Conservation (phyloP, 2,329 filamentous ascomycete species). For the Salinomyces thailandicus region DNA sequence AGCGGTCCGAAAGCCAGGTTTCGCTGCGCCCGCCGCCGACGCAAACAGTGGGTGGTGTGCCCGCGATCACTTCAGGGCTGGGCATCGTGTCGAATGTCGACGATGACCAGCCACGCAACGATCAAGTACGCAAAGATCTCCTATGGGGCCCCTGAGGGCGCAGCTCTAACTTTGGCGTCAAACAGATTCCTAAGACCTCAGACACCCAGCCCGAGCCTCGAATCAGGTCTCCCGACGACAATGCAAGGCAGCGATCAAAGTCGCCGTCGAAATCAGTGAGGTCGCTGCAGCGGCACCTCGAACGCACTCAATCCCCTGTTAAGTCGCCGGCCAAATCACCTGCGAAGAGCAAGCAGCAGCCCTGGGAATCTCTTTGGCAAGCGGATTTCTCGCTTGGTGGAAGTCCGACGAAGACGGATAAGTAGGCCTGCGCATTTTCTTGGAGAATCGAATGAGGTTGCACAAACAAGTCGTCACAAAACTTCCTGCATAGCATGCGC, state of each 20-base stretch:
- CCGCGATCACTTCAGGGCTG: slow-evolving; percentile 6
- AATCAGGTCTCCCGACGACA: no score
- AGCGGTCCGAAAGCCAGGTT: slow-evolving; percentile 23
- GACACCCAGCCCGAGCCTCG: no score
- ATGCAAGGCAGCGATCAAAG: slow-evolving; percentile 13
- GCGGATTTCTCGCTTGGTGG: slow-evolving; percentile 21
- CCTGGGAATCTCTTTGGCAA: slow-evolving; percentile 24
- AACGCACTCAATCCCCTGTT: slow-evolving; percentile 7
- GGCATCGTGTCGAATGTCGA: slow-evolving; percentile 16
- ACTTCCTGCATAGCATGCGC: no score
- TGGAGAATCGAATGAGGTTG: no score
- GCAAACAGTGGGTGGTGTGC: neutral
- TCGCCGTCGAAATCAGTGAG: slow-evolving; percentile 24
- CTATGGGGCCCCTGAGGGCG: slow-evolving; percentile 29
- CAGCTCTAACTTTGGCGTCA: neutral
- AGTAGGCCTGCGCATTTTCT: slow-evolving; percentile 5
- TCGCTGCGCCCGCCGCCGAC: slow-evolving; percentile 13
- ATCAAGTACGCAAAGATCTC: slow-evolving; percentile 37
- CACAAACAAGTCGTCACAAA: no score
- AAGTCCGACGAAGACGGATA: slow-evolving; percentile 21
- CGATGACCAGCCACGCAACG: slow-evolving; percentile 21
- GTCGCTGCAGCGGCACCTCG: slow-evolving; percentile 22
- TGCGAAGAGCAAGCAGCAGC: slow-evolving; percentile 11
- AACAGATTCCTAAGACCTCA: neutral
- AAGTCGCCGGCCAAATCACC: slow-evolving; percentile 13